Evolutionary conservation across 208 protist genomes (phyloP), one percentile per base, ranked within the genome.

Genomic region (Leptomonas pyrrhocoris): DNA sequence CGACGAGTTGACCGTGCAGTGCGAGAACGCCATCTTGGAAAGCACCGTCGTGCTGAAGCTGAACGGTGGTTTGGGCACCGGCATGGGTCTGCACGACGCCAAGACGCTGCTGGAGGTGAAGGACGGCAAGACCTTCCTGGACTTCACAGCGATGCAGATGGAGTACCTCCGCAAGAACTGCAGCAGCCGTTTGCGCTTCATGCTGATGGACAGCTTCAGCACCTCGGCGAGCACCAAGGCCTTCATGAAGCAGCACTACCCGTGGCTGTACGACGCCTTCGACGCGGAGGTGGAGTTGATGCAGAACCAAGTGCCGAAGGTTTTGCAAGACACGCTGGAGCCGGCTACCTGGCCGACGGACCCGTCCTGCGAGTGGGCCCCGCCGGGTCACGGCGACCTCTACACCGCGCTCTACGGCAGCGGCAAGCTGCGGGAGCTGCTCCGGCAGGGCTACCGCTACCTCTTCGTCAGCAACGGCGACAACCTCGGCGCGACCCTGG

Each of bases 171-270:
- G 98, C 74, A 83, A 94, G 46, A 72, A 74, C 57, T 89, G 93
- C 80, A 83, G 85, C 31, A 71, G 81, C 23, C 58, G 87, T n/a
- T 85, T 99, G 46, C 97, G 96, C 38, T 94, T 99, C 55, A 94
- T 99, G 75, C 81, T 99, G 12, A 99, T 99, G 98, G 98, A 99
- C 78, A 99, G 96, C 45, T 99, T 99, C 89, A 98, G 92, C 81
- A 99, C 99, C 25, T 77, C 95, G 48, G 74, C 82, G 27, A 96
- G 98, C 64, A 99, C 97, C 61, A 83, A 83, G 31, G 85, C 27
- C 5, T 92, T 84, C 73, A 66, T 97, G 16, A 65, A 79, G 55
- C 60, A 78, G 48, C 77, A 83, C 25, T 88, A 90, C 80, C 70
- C 77, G 15, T 64, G 68, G 40, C 34, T 95, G 8, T 66, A 75